Conservation (phyloP, 2,329 filamentous ascomycete species). For the Cercospora sp. region DNA sequence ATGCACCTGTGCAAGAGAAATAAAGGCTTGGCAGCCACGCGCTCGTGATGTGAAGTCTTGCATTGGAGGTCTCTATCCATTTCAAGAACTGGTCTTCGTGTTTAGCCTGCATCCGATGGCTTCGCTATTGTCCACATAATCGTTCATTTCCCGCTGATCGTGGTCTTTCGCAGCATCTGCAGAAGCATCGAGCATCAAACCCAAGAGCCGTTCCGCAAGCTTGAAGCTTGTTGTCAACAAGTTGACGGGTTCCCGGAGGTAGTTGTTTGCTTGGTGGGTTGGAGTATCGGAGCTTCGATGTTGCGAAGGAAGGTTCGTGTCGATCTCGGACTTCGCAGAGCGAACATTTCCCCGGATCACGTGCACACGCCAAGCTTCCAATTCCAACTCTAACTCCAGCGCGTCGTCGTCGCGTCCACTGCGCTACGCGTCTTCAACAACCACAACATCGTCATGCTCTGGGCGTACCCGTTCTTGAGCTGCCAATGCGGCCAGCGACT, state of each 20-base stretch:
- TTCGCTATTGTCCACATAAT: background rate
- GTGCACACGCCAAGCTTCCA: background rate
- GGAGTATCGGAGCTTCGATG: background rate
- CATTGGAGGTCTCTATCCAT: background rate
- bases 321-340: constrained; percentile 1
- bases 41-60: background rate
- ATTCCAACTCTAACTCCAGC: background rate
- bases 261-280: background rate
- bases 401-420: background rate
- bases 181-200: background rate
- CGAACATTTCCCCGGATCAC: background rate
- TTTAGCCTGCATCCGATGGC: background rate
- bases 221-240: background rate
- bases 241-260: background rate
- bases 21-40: background rate
- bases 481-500: background rate
- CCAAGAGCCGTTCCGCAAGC: background rate
- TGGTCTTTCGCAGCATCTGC: background rate
- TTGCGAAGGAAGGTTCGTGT: background rate
- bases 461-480: background rate
- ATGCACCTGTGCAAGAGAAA: background rate
- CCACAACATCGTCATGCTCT: background rate
- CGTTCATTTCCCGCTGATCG: background rate
- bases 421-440: background rate
- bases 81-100: background rate